Percentiles rank a stretch among this genome's conserved stretches.
Evolutionary conservation across 2,329 filamentous ascomycete species (phyloP).

Genomic region (Neopestalotiopsis sp.): DNA sequence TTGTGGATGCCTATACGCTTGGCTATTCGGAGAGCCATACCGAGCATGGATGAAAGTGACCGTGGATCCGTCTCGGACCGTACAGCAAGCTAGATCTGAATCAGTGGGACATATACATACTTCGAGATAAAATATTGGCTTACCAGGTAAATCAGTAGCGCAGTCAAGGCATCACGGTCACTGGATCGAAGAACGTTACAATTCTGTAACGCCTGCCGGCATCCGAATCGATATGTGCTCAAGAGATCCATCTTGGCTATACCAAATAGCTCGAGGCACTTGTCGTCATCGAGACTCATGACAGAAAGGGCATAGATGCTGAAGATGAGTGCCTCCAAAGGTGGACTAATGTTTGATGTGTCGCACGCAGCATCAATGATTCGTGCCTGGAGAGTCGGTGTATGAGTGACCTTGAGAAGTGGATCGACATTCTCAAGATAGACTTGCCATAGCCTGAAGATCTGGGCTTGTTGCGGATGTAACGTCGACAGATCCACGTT

Average conservation of each 20-base stretch:
- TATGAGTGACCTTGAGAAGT: constrained; percentile 62
- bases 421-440: constrained; percentile 65
- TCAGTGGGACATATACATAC: not conserved
- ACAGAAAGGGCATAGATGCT: constrained; percentile 52
- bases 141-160: constrained; percentile 62
- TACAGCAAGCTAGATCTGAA: constrained; percentile 50
- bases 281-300: constrained; percentile 45
- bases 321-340: constrained; percentile 62
- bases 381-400: constrained; percentile 55
- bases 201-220: constrained; percentile 58
- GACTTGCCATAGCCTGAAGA: constrained; percentile 60
- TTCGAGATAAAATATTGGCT: constrained; percentile 22
- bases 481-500: constrained; percentile 50
- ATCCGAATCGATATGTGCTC: constrained; percentile 50
- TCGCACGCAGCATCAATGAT: constrained; percentile 56
- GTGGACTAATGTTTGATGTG: constrained; percentile 40
- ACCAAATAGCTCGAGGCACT: constrained; percentile 48
- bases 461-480: constrained; percentile 52
- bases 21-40: constrained; percentile 60
- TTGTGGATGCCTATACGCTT: constrained; percentile 59
- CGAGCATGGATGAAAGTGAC: constrained; percentile 57
- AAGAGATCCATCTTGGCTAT: constrained; percentile 45
- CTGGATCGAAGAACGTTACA: constrained; percentile 53
- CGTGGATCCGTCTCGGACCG: constrained; percentile 48
- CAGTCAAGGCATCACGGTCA: constrained; percentile 59